These are phyloP conservation scores for Tylopilus cervinicoccineus DNA, from an alignment of 768 basidiomycete species.

Conservation along the genomic window DNA sequence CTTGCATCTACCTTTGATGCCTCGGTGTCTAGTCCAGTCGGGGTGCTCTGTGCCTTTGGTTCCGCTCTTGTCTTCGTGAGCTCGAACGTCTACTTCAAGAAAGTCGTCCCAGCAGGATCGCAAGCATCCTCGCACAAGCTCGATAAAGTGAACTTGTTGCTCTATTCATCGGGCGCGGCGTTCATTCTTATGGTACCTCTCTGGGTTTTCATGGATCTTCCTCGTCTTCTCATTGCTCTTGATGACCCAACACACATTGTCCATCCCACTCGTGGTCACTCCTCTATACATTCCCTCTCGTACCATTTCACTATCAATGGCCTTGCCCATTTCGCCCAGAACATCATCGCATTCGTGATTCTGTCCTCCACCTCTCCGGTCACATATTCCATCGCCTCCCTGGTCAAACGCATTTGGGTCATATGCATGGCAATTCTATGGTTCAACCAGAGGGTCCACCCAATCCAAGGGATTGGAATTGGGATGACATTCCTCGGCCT, in stretches of 20 bases:
- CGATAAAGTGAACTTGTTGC: constrained; percentile 93
- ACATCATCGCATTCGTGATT: constrained; percentile 96
- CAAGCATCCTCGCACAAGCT: constrained; percentile 66
- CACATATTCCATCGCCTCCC: constrained; percentile 96
- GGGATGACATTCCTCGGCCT: constrained; percentile 83
- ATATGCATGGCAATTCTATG: constrained; percentile 97
- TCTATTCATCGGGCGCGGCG: constrained; percentile 92
- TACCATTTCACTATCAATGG: constrained; percentile 93
- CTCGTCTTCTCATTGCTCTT: constrained; percentile 50
- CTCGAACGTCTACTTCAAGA: constrained; percentile 99
- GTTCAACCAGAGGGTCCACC: constrained; percentile 87
- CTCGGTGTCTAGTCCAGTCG: constrained; percentile 78
- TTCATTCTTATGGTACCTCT: constrained; percentile 96
- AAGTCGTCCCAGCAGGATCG: constrained; percentile 76
- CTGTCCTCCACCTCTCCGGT: constrained; percentile 95
- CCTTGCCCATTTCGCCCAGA: constrained; percentile 94
- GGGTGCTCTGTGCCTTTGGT: constrained; percentile 93
- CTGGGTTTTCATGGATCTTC: constrained; percentile 88
- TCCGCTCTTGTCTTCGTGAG: constrained; percentile 96
- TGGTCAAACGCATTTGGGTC: constrained; percentile 96
- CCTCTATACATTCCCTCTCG: constrained; percentile 56
- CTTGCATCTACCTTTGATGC: constrained; percentile 93
- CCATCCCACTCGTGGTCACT: constrained; percentile 44
- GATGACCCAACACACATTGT: constrained; percentile 39
- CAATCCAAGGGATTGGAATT: constrained; percentile 87